A percentile compares a stretch with the other conserved stretches of the same genome.
Evolutionary conservation across 129 eudicot genomes (phyloP).

Genomic region (Chrysanthemum lavandulifolium): DNA sequence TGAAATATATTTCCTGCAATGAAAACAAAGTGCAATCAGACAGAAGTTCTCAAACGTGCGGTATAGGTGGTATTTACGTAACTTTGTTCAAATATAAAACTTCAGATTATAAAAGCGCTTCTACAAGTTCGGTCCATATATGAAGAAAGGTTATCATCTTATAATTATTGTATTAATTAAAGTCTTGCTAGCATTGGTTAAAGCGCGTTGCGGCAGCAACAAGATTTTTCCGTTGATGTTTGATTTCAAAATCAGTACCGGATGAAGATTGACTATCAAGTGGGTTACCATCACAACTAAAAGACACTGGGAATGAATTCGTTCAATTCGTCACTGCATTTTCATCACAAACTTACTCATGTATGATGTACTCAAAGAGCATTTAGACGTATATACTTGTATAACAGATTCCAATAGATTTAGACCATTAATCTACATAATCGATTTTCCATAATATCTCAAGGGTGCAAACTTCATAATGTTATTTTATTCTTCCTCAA

Average conservation of each 20-base stretch:
- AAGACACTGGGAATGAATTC: no score
- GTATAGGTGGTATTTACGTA: not conserved
- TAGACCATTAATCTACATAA: slow-evolving; percentile 1
- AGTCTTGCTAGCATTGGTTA: not conserved
- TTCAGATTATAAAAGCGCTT: not conserved
- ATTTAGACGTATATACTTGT: not conserved
- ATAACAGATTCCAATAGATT: no score
- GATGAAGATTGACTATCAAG: no score
- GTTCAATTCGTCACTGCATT: not conserved
- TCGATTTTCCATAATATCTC: slow-evolving; percentile 14
- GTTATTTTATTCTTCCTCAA: not conserved
- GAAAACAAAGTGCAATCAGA: slow-evolving; percentile 15
- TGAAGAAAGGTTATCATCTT: slow-evolving; percentile 24
- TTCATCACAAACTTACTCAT: slow-evolving; percentile 3
- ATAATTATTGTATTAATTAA: not conserved
- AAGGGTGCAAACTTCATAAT: not conserved
- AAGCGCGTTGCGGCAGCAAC: not conserved
- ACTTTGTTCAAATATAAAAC: slow-evolving; percentile 1
- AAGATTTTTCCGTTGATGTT: not conserved
- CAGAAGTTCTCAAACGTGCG: slow-evolving; percentile 3
- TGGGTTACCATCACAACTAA: no score
- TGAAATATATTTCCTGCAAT: slow-evolving; percentile 79
- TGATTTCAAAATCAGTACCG: not conserved
- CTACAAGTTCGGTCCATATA: slow-evolving; percentile 14
- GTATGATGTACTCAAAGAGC: not conserved